Conservation (phyloP, 208 protist genomes). For the Acanthamoeba royreba region DNA sequence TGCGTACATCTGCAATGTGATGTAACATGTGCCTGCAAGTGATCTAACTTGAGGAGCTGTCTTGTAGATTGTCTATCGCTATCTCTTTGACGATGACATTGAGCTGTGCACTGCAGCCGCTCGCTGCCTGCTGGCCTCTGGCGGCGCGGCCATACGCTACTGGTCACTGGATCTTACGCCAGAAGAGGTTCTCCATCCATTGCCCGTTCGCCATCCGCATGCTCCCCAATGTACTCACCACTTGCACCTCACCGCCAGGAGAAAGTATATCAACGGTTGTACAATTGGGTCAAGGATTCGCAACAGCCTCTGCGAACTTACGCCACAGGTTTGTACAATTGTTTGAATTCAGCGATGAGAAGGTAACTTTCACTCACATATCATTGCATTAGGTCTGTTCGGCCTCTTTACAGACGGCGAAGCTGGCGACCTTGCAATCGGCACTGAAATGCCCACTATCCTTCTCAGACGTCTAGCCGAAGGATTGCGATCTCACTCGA, state of each 20-base stretch:
- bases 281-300: not conserved
- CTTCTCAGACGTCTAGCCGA: not conserved
- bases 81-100: not conserved
- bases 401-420: constrained; percentile 16
- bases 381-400: not conserved
- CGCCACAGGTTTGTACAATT: constrained; percentile 6
- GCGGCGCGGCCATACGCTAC: not conserved
- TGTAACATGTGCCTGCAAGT: too few relatives aligned
- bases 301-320: not conserved
- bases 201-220: not conserved
- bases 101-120: not conserved
- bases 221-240: not conserved
- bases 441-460: not conserved
- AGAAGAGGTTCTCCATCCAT: not conserved
- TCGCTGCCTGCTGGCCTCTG: not conserved
- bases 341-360: too few relatives aligned
- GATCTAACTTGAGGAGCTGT: too few relatives aligned
- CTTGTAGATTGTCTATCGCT: constrained; percentile 24
- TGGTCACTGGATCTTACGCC: constrained; percentile 14
- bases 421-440: constrained; percentile 2
- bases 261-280: not conserved
- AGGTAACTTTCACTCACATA: not conserved
- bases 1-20: not conserved
- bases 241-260: not conserved
- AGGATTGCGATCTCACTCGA: not conserved